Evolutionary conservation across 345 rosid species (phyloP).

Genomic region (Eutrema japonicum): DNA sequence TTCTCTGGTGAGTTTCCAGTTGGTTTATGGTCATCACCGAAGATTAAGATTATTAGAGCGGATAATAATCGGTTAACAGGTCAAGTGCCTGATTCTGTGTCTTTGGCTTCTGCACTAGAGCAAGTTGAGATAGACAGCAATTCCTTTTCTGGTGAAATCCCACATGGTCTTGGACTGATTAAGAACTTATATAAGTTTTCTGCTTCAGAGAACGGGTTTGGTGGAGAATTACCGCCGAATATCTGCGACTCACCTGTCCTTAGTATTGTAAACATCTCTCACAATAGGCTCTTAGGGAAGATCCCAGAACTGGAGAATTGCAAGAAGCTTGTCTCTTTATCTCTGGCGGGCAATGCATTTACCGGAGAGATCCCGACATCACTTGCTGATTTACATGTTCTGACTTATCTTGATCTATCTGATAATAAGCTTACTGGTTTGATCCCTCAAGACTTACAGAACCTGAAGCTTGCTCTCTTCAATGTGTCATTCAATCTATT

Average conservation of each 20-base stretch:
- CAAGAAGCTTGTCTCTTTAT: constrained; percentile 83
- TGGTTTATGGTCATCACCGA: constrained; percentile 70
- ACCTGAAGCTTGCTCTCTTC: constrained; percentile 90
- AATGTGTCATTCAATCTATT: constrained; percentile 80
- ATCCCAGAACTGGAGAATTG: constrained; percentile 84
- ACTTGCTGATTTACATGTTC: constrained; percentile 75
- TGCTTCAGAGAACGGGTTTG: constrained; percentile 68
- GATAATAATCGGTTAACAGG: constrained; percentile 83
- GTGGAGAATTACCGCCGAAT: constrained; percentile 72
- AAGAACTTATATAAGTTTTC: constrained; percentile 90
- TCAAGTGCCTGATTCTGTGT: constrained; percentile 61
- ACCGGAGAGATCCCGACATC: constrained; percentile 70
- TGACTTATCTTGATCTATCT: constrained; percentile 92
- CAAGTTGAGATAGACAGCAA: constrained; percentile 93
- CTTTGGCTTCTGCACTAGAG: constrained; percentile 74
- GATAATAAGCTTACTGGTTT: constrained; percentile 79
- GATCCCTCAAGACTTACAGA: constrained; percentile 75
- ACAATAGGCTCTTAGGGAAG: constrained; percentile 67
- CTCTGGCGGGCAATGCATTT: constrained; percentile 72
- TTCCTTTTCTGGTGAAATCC: constrained; percentile 67
- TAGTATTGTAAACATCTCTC: constrained; percentile 86
- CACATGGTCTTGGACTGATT: constrained; percentile 71
- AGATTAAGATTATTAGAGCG: constrained; percentile 75
- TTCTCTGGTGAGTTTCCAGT: constrained; percentile 79
- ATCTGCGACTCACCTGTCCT: constrained; percentile 90